Conservation (phyloP, 352 stramenopile genomes). For the Aphanomyces euteiches region DNA sequence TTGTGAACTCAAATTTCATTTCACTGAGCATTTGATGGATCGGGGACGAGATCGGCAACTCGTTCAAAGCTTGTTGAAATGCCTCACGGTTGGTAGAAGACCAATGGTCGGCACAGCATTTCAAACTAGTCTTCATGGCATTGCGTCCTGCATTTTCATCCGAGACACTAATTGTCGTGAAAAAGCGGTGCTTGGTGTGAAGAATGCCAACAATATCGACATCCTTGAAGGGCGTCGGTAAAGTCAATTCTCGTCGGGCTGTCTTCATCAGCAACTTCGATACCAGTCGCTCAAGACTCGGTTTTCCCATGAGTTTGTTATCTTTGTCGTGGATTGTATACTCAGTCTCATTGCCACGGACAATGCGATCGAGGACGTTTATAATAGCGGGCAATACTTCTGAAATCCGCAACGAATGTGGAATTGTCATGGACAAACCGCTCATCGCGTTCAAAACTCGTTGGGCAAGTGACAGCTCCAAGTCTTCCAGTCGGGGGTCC, state of each 20-base stretch:
- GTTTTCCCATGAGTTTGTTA: constrained; percentile 68
- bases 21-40: constrained; percentile 14
- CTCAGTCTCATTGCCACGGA: constrained; percentile 72
- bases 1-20: constrained; percentile 2
- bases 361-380: constrained; percentile 71
- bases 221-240: constrained; percentile 62
- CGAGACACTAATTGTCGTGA: constrained; percentile 59
- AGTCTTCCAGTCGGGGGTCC: constrained; percentile 63
- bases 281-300: constrained; percentile 75
- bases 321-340: constrained; percentile 69
- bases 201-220: constrained; percentile 79
- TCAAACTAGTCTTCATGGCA: constrained; percentile 56
- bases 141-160: constrained; percentile 68
- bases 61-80: constrained; percentile 8
- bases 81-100: background rate
- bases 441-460: constrained; percentile 65
- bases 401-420: constrained; percentile 53
- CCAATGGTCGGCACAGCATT: constrained; percentile 7
- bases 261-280: constrained; percentile 68
- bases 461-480: constrained; percentile 40
- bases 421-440: constrained; percentile 54
- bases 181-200: constrained; percentile 86
- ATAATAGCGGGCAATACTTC: constrained; percentile 76
- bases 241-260: constrained; percentile 50
- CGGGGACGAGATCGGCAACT: constrained; percentile 21